These are phyloP conservation scores for Lepraria neglecta DNA, from an alignment of 495 filamentous ascomycete genomes.

Conservation along the genomic window DNA sequence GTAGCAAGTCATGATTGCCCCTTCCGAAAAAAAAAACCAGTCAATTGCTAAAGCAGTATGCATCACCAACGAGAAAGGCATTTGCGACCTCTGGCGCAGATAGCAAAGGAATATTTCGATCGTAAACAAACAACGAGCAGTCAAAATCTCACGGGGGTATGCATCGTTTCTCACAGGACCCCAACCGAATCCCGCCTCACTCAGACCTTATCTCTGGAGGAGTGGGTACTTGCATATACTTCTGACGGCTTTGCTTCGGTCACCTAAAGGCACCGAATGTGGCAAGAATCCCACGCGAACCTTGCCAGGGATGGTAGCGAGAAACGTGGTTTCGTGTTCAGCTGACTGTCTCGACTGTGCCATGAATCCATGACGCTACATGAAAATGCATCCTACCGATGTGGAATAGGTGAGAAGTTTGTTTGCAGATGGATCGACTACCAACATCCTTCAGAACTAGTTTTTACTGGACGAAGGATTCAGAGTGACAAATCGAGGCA, in stretches of 20 bases:
- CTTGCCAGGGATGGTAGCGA: slow-evolving; percentile 1
- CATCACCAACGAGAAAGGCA: not conserved
- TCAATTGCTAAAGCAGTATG: not conserved
- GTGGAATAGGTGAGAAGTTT: too few species aligned
- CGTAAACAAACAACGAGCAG: too few species aligned
- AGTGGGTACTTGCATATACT: not conserved
- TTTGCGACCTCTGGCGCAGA: not conserved
- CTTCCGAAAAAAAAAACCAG: not conserved
- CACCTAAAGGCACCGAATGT: not conserved
- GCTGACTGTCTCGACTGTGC: not conserved
- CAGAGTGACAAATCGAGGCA: too few species aligned
- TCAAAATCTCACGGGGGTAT: too few species aligned
- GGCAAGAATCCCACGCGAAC: not conserved
- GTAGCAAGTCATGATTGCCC: not conserved
- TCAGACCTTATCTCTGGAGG: not conserved
- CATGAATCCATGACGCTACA: too few species aligned
- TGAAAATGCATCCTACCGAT: too few species aligned
- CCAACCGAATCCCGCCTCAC: not conserved
- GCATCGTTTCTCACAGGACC: too few species aligned
- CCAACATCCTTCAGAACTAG: too few species aligned
- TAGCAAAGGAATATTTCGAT: too few species aligned
- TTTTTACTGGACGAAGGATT: too few species aligned
- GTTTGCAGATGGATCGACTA: too few species aligned
- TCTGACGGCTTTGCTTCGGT: not conserved
- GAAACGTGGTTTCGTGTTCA: slow-evolving; percentile 3